Percentiles rank a stretch among this genome's conserved stretches.
phyloP scores from a whole-genome alignment of 2,329 filamentous ascomycete species.

The Fusarium praegraminearum region DNA sequence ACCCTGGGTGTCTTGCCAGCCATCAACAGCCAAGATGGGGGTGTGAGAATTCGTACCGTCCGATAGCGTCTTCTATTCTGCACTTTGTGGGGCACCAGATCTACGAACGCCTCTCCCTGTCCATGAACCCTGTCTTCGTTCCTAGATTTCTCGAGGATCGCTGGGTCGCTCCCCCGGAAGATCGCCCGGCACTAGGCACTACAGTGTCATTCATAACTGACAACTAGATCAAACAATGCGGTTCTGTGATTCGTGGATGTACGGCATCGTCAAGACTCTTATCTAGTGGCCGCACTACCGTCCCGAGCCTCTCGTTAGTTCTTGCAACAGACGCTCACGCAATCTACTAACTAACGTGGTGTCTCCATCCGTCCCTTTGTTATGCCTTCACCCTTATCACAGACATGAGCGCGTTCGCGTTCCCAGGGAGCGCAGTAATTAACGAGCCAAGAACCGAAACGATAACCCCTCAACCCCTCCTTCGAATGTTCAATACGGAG shows the following conservation, averaged over 20 bases:
- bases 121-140: slow-evolving; percentile 16
- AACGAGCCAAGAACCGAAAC: slow-evolving; percentile 13
- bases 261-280: slow-evolving; percentile 22
- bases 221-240: slow-evolving; percentile 3
- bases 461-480: slow-evolving; percentile 26
- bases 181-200: slow-evolving; percentile 34
- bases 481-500: not conserved
- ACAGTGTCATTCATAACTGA: slow-evolving; percentile 7
- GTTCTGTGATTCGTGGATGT: not conserved
- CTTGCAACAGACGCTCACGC: not conserved
- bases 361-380: slow-evolving; percentile 39
- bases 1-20: slow-evolving; percentile 38
- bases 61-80: not conserved
- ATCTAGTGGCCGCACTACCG: slow-evolving; percentile 31
- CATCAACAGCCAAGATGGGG: slow-evolving; percentile 8
- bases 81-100: slow-evolving; percentile 15
- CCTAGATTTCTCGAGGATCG: slow-evolving; percentile 39
- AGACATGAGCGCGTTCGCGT: slow-evolving; percentile 23
- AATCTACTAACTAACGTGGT: slow-evolving; percentile 34
- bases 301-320: slow-evolving; percentile 32
- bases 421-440: slow-evolving; percentile 23
- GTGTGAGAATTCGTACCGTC: slow-evolving; percentile 5
- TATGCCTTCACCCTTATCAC: slow-evolving; percentile 34
- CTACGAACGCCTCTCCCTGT: slow-evolving; percentile 25
- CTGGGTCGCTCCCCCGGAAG: slow-evolving; percentile 35